These are phyloP conservation scores for Globisporangium megalacanthum DNA, from an alignment of 352 stramenopile species.

Conservation along the genomic window DNA sequence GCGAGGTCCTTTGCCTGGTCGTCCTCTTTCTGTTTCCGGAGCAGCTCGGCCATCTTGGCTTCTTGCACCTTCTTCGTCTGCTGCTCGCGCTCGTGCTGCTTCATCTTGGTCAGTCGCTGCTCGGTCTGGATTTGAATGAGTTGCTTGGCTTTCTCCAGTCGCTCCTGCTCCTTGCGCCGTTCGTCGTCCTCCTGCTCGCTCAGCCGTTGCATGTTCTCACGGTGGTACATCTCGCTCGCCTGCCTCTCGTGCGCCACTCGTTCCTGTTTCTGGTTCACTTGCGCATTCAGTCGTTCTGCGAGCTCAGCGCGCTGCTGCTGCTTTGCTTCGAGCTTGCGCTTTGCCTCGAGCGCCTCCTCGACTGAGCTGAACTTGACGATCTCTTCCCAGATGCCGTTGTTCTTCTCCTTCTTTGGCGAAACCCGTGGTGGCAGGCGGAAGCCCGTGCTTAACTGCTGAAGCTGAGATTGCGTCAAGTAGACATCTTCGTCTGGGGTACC, in stretches of 20 bases:
- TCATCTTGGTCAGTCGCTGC: slow-evolving; percentile 52
- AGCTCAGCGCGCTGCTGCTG: slow-evolving; percentile 28
- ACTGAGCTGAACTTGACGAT: slow-evolving; percentile 76
- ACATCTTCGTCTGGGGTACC: slow-evolving; percentile 31
- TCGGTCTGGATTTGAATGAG: slow-evolving; percentile 68
- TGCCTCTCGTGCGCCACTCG: slow-evolving; percentile 31
- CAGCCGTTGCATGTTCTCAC: slow-evolving; percentile 41
- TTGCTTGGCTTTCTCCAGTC: slow-evolving; percentile 46
- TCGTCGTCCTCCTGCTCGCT: slow-evolving; percentile 49
- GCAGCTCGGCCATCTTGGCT: slow-evolving; percentile 35
- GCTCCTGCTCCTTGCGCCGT: slow-evolving; percentile 43
- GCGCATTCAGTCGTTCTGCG: slow-evolving; percentile 36
- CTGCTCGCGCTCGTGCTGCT: slow-evolving; percentile 44
- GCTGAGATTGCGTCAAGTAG: slow-evolving; percentile 63
- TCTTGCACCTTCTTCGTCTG: slow-evolving; percentile 51
- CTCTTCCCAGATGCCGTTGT: slow-evolving; percentile 77
- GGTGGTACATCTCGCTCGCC: slow-evolving; percentile 41
- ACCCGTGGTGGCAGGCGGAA: slow-evolving; percentile 55
- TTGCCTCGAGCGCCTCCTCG: slow-evolving; percentile 56
- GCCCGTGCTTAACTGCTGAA: slow-evolving; percentile 63
- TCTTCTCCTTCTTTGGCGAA: slow-evolving; percentile 73
- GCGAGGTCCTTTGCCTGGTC: slow-evolving; percentile 41
- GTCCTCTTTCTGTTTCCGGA: slow-evolving; percentile 49
- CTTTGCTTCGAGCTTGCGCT: slow-evolving; percentile 29
- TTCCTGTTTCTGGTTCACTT: slow-evolving; percentile 45